Evolutionary conservation across 805 yeast genomes (phyloP).

Genomic region (Starmerella bombi): DNA sequence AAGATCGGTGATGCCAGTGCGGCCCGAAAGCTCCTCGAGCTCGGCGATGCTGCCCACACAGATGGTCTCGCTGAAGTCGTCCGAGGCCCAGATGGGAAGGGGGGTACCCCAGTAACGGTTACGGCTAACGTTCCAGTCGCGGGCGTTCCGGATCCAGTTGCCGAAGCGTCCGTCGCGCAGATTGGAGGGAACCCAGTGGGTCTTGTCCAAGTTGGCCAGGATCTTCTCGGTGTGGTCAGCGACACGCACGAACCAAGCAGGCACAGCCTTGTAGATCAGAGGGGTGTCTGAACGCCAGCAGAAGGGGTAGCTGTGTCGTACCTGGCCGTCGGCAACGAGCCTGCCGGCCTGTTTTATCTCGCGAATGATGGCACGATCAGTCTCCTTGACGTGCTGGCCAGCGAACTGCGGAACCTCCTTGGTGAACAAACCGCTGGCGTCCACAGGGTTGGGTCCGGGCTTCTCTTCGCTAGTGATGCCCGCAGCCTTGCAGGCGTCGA

Average conservation of each 20-base stretch:
- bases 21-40: slow-evolving; percentile 45
- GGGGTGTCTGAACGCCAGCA: slow-evolving; percentile 99
- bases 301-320: slow-evolving; percentile 95
- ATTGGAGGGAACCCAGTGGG: slow-evolving; percentile 87
- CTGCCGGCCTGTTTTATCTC: slow-evolving; percentile 64
- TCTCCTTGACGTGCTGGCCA: slow-evolving; percentile 87
- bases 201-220: slow-evolving; percentile 69
- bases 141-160: slow-evolving; percentile 96
- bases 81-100: slow-evolving; percentile 93
- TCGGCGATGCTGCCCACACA: slow-evolving; percentile 88
- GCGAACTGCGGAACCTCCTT: slow-evolving; percentile 56
- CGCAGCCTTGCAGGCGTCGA: slow-evolving; percentile 57
- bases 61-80: slow-evolving; percentile 81
- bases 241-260: slow-evolving; percentile 96
- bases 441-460: slow-evolving; percentile 86
- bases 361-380: slow-evolving; percentile 84
- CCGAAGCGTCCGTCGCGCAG: slow-evolving; percentile 92
- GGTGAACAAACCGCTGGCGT: slow-evolving; percentile 81
- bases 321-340: slow-evolving; percentile 62
- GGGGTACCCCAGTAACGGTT: slow-evolving; percentile 99
- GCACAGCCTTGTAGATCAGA: slow-evolving; percentile 86
- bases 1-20: slow-evolving; percentile 77
- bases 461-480: slow-evolving; percentile 61
- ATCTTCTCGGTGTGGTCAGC: slow-evolving; percentile 77
- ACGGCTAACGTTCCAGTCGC: slow-evolving; percentile 98